These are phyloP conservation scores for Cladosporium sp. DNA, from an alignment of 2,329 filamentous ascomycete genomes.

Conservation along the genomic window DNA sequence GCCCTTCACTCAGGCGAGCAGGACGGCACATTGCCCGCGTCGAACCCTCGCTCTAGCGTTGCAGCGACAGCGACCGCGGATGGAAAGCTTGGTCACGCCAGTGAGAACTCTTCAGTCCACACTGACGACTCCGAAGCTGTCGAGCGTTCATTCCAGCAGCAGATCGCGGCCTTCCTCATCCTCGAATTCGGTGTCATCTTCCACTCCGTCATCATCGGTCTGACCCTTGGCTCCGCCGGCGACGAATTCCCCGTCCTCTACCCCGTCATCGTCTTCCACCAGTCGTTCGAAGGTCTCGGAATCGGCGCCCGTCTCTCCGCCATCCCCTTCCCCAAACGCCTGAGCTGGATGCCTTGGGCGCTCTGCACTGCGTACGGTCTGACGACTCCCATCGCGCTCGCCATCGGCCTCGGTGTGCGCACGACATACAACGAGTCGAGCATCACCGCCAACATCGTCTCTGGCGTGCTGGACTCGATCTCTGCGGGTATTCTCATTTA, in stretches of 20 bases:
- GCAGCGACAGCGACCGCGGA: slow-evolving; percentile 12
- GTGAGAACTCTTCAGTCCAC: slow-evolving; percentile 10
- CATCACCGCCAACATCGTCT: slow-evolving; percentile 65
- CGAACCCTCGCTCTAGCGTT: neutral
- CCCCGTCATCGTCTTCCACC: slow-evolving; percentile 73
- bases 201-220: slow-evolving; percentile 70
- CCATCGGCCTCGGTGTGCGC: slow-evolving; percentile 72
- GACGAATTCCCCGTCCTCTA: slow-evolving; percentile 57
- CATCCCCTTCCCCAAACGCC: slow-evolving; percentile 67
- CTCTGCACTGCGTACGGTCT: slow-evolving; percentile 68
- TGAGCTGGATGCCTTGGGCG: slow-evolving; percentile 68
- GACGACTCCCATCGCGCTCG: slow-evolving; percentile 80
- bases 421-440: slow-evolving; percentile 58
- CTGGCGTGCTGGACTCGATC: slow-evolving; percentile 84
- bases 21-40: slow-evolving; percentile 22
- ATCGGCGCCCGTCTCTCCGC: slow-evolving; percentile 77
- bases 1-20: slow-evolving; percentile 40
- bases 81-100: slow-evolving; percentile 10
- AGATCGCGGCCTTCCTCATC: slow-evolving; percentile 83
- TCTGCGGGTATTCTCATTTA: slow-evolving; percentile 61
- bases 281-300: slow-evolving; percentile 89
- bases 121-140: neutral
- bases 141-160: slow-evolving; percentile 56
- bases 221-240: slow-evolving; percentile 64
- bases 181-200: slow-evolving; percentile 87